phyloP scores from a whole-genome alignment of 1,284 basidiomycete genomes.

The Xerocomus alliaceus region DNA sequence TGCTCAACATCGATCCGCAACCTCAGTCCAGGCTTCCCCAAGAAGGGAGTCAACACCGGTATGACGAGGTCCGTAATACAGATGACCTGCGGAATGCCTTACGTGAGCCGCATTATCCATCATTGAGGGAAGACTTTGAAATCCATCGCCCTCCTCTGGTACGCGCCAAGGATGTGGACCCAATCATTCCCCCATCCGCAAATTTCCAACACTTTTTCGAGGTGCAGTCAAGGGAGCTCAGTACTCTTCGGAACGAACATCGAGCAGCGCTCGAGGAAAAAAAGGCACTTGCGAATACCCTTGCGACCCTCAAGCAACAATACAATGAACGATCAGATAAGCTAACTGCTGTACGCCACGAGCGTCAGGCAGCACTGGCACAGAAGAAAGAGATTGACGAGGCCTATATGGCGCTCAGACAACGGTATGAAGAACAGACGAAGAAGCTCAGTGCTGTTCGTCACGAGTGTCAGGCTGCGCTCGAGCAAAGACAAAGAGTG shows the following conservation, averaged over 20 bases:
- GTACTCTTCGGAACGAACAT: conserved; percentile 4
- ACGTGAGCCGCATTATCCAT: not conserved
- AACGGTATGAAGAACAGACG: conserved; percentile 17
- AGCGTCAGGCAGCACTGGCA: conserved; percentile 8
- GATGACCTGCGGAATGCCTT: not conserved
- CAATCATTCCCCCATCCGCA: not conserved
- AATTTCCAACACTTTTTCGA: conserved; percentile 11
- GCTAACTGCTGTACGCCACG: conserved; percentile 3
- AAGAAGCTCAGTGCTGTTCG: conserved; percentile 2
- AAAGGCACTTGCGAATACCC: not conserved
- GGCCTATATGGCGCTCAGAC: conserved; percentile 2
- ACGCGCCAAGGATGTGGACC: not conserved
- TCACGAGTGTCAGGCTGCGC: conserved; percentile 5
- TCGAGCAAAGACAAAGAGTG: conserved; percentile 5
- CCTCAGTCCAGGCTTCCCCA: not conserved
- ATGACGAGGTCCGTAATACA: not conserved
- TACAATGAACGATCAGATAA: conserved; percentile 16
- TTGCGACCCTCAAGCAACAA: conserved; percentile 1
- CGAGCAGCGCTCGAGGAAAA: conserved; percentile 14
- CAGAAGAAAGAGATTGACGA: conserved; percentile 5
- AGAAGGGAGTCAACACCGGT: conserved; percentile 1
- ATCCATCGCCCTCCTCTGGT: not conserved
- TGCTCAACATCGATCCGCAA: not conserved
- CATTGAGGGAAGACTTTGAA: not conserved
- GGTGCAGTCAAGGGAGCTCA: conserved; percentile 12